These are phyloP conservation scores for Pestalotiopsis sp. DNA, from an alignment of 2,329 filamentous ascomycete genomes.

Conservation along the genomic window DNA sequence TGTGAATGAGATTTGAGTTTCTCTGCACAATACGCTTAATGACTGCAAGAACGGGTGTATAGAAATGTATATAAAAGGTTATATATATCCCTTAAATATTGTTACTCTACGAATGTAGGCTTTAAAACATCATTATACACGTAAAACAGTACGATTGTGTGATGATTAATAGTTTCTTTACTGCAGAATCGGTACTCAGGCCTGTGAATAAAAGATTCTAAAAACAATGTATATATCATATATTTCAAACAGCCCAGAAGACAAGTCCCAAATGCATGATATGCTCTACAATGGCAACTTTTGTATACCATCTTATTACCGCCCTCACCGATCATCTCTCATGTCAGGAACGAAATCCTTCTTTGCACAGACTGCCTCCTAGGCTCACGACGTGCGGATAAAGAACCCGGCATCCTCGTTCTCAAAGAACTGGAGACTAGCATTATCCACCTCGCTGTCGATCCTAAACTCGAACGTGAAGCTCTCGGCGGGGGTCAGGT, in stretches of 20 bases:
- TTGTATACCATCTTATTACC: no score
- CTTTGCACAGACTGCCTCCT: not conserved
- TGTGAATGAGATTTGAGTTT: no score
- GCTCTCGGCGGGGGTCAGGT: not conserved
- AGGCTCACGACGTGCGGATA: not conserved
- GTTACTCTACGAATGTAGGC: no score
- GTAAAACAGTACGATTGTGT: no score
- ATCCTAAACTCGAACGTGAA: conserved; percentile 4
- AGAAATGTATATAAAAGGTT: no score
- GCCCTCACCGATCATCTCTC: not conserved
- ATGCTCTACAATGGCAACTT: not conserved
- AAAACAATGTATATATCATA: not conserved
- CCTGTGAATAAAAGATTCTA: not conserved
- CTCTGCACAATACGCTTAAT: no score
- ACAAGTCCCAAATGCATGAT: not conserved
- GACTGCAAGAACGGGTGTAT: no score
- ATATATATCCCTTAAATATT: no score
- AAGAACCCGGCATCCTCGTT: conserved; percentile 2
- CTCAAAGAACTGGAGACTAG: conserved; percentile 9
- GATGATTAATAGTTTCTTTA: no score
- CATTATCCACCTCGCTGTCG: not conserved
- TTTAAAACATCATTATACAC: no score
- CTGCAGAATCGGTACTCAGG: not conserved
- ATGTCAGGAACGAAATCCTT: not conserved
- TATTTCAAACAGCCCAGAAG: not conserved